Percentiles rank a stretch among this genome's conserved stretches.
Evolutionary conservation across 1,139 yeast genomes (phyloP).

Genomic region (Yamadazyma trypodendri): DNA sequence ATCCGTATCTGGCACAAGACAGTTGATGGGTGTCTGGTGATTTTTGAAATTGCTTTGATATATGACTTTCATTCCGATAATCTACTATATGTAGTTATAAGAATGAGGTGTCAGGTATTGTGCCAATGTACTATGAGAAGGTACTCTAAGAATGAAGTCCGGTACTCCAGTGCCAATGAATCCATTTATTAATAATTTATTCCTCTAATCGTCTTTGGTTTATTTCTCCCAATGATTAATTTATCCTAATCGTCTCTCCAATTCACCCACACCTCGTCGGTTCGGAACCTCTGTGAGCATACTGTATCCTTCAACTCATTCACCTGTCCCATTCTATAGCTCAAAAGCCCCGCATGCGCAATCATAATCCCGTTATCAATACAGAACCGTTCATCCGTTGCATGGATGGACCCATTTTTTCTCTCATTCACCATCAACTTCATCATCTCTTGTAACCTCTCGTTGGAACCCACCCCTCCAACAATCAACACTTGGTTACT

Average conservation of each 20-base stretch:
- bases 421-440: conserved; percentile 86
- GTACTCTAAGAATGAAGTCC: no score
- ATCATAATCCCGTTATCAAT: conserved; percentile 98
- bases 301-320: conserved; percentile 65
- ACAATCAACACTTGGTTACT: conserved; percentile 88
- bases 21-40: conserved; percentile 4
- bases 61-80: conserved; percentile 19
- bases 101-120: conserved; percentile 9
- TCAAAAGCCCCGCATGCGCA: conserved; percentile 94
- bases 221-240: no score
- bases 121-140: no score
- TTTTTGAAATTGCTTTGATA: conserved; percentile 23
- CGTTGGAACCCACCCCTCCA: conserved; percentile 97
- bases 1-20: conserved; percentile 37
- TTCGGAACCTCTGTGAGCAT: conserved; percentile 89
- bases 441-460: conserved; percentile 94
- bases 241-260: conserved; percentile 78
- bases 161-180: no score
- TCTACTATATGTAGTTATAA: conserved; percentile 3
- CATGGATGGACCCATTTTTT: conserved; percentile 74
- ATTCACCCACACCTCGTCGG: conserved; percentile 87
- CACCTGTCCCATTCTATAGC: conserved; percentile 79
- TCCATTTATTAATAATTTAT: background rate
- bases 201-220: background rate
- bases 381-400: conserved; percentile 96